Base-by-base conservation (phyloP, 305 asterid genomes). In the Caryopteris hybrid region DNA sequence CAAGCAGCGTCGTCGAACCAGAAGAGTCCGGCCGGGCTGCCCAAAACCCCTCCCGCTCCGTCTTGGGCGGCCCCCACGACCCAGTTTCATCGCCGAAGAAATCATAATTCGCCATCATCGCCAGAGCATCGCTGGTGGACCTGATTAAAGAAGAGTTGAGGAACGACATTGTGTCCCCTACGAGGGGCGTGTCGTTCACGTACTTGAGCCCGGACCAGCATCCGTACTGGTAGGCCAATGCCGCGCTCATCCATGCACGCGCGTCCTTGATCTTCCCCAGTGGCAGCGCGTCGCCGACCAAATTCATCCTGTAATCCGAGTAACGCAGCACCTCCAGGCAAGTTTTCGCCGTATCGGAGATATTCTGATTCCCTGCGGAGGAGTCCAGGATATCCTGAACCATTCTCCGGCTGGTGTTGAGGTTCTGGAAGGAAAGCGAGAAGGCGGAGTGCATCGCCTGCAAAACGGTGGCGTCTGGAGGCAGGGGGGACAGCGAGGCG, bases 201-300 rank as follows among this genome's bases (percentile, higher is more conserved):
- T 62, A 72, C 74, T 76, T 81, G 48, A 87, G 71, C 25, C 70
- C 84, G 6, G 90, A 77, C 72, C 79, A 72, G 76, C 88, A 79
- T 22, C 78, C 86, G 58, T 78, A 85, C 72, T 84, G 82, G 75
- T 83, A 79, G 16, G 68, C 84, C 72, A 87, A 5, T n/a, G 83
- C 80, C 6, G 92, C 90, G 64, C 89, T 80, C 85, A 69, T 69
- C 95, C 95, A 83, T 10, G 92, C 86, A 12, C 92, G 96, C 0
- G 83, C 80, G 63, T 89, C 95, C 82, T 79, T 82, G 52, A 72
- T 45, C 18, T 17, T 20, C 12, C 74, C 81, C 6, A 69, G 61
- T 16, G 81, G 68, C 70, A 78, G 29, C 0, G 88, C 84, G 1
- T 1, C 74, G 8, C 8, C 43, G 6, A 27, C 66, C 39, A 41